Conservation (phyloP, 2,329 filamentous ascomycete species). For the Shiraia sp. region DNA sequence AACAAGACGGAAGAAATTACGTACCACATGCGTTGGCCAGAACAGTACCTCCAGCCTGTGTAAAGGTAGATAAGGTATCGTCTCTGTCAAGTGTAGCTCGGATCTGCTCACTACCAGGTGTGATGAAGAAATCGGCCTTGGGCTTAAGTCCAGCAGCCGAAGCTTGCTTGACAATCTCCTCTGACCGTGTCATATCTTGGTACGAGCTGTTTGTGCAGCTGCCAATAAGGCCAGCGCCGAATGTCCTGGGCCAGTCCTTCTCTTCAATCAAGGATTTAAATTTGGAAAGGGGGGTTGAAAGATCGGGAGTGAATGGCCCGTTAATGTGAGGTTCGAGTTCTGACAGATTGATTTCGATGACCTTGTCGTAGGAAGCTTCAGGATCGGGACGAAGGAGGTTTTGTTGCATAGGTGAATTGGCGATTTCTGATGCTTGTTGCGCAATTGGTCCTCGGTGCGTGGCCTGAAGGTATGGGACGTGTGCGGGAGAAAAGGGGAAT, state of each 20-base stretch:
- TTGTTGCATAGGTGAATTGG: conserved; percentile 60
- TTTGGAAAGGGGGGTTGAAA: conserved; percentile 87
- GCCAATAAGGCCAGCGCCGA: conserved; percentile 92
- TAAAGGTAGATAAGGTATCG: conserved; percentile 82
- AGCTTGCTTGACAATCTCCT: conserved; percentile 90
- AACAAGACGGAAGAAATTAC: conserved; percentile 10
- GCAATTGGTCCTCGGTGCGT: conserved; percentile 78
- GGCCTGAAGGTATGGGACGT: conserved; percentile 81
- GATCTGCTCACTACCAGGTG: conserved; percentile 95
- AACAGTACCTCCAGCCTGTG: conserved; percentile 81
- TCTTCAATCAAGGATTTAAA: conserved; percentile 84
- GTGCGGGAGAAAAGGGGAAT: conserved; percentile 87
- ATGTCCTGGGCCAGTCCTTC: conserved; percentile 86
- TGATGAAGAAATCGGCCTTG: conserved; percentile 91
- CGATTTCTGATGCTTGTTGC: conserved; percentile 65
- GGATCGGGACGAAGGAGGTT: conserved; percentile 77
- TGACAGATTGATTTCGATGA: conserved; percentile 88
- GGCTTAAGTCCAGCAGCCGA: conserved; percentile 86
- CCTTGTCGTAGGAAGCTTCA: conserved; percentile 83
- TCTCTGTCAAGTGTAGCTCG: conserved; percentile 91
- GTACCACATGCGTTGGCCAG: conserved; percentile 86
- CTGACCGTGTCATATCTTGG: conserved; percentile 95
- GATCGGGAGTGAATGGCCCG: conserved; percentile 92
- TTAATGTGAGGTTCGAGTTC: conserved; percentile 94
- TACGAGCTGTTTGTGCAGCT: conserved; percentile 99